Conservation (phyloP, 495 filamentous ascomycete species). For the Stereocaulon alpinum region DNA sequence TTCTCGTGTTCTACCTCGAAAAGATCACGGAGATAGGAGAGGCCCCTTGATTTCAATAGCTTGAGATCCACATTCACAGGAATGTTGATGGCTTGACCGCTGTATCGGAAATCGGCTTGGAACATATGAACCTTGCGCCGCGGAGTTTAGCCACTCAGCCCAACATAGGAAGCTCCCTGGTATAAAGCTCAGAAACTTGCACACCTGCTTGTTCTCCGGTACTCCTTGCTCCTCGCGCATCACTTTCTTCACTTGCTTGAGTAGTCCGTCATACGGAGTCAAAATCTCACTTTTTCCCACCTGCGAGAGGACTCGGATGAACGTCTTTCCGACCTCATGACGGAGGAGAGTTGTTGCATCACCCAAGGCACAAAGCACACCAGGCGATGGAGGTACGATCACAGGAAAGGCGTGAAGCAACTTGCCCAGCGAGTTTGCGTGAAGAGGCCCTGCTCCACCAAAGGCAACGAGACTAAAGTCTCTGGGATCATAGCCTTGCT, state of each 20-base stretch:
- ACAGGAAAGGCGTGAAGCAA: constrained; percentile 41
- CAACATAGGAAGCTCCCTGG: too few relatives aligned
- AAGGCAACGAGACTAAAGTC: constrained; percentile 44
- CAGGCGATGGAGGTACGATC: constrained; percentile 41
- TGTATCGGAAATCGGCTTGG: constrained; percentile 39
- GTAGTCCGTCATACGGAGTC: constrained; percentile 19
- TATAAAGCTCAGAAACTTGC: not conserved
- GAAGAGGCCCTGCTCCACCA: constrained; percentile 41
- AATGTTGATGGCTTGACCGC: constrained; percentile 38
- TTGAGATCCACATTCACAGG: constrained; percentile 26
- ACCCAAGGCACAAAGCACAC: constrained; percentile 40
- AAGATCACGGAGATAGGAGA: constrained; percentile 28
- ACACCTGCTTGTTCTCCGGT: constrained; percentile 13
- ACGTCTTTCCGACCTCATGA: constrained; percentile 35
- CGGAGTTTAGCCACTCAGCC: too few relatives aligned
- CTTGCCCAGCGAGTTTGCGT: constrained; percentile 39
- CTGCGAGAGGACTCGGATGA: constrained; percentile 30
- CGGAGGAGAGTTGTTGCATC: constrained; percentile 40
- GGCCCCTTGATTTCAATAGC: constrained; percentile 23
- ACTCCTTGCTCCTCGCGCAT: constrained; percentile 20
- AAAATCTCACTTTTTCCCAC: constrained; percentile 25
- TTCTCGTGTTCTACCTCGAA: constrained; percentile 37
- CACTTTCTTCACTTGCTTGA: constrained; percentile 4
- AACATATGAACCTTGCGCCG: constrained; percentile 25
- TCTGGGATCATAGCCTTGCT: constrained; percentile 42